Conservation (phyloP, 805 yeast genomes). For the Pichia kluyveri region DNA sequence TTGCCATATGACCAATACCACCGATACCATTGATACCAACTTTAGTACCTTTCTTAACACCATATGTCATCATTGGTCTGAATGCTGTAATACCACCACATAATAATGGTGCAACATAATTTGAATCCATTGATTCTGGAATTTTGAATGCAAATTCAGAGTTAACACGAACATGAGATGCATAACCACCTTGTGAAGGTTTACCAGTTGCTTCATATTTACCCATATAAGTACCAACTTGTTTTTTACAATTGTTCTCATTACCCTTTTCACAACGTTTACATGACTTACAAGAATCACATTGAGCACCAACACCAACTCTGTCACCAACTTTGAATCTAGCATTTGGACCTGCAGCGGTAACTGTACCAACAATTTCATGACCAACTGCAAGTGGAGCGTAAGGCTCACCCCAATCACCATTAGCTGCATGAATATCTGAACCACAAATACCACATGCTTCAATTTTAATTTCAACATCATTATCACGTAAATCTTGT, state of each 20-base stretch:
- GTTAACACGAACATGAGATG: slow-evolving; percentile 37
- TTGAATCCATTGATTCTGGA: slow-evolving; percentile 36
- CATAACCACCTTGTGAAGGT: slow-evolving; percentile 39
- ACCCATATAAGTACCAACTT: slow-evolving; percentile 43
- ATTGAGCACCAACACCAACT: slow-evolving; percentile 43
- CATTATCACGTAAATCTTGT: slow-evolving; percentile 11
- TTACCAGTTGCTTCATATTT: slow-evolving; percentile 34
- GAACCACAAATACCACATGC: slow-evolving; percentile 45
- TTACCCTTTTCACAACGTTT: slow-evolving; percentile 28
- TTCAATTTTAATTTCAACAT: slow-evolving; percentile 36
- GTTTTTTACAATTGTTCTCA: slow-evolving; percentile 41
- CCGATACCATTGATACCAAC: slow-evolving; percentile 44
- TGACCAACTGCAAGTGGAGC: slow-evolving; percentile 31
- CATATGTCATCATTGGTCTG: slow-evolving; percentile 35
- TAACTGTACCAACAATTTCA: slow-evolving; percentile 37
- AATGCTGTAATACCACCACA: slow-evolving; percentile 51
- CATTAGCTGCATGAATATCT: slow-evolving; percentile 37
- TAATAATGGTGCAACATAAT: slow-evolving; percentile 41
- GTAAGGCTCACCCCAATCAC: slow-evolving; percentile 16
- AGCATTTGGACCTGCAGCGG: slow-evolving; percentile 28
- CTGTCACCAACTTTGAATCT: slow-evolving; percentile 36
- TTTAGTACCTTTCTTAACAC: slow-evolving; percentile 38
- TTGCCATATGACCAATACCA: slow-evolving; percentile 40
- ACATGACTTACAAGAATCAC: slow-evolving; percentile 32
- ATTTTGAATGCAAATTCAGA: slow-evolving; percentile 38